phyloP scores from a whole-genome alignment of 75 land plant genomes.

The Pinus taeda region DNA sequence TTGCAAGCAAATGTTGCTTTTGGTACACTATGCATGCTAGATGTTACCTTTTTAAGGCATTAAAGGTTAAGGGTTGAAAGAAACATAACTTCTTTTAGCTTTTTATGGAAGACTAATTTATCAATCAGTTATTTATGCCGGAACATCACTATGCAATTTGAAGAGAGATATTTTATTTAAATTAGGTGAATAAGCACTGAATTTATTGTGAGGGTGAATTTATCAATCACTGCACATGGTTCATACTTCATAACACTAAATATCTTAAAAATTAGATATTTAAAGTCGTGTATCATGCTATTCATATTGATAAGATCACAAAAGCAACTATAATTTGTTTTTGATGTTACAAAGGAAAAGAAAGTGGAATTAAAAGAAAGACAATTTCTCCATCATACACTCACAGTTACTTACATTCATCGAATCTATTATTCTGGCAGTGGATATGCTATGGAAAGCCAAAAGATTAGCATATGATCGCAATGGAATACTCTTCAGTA shows the following conservation, averaged over 20 bases:
- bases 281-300: background rate
- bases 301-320: background rate
- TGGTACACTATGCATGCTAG: conserved; percentile 4
- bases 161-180: no score
- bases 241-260: background rate
- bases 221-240: no score
- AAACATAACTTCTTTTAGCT: no score
- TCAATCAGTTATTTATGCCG: no score
- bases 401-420: conserved; percentile 42
- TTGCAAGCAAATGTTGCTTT: background rate
- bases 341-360: conserved; percentile 3
- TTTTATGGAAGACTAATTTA: no score
- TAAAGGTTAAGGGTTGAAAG: no score
- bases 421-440: conserved; percentile 40
- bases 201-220: no score
- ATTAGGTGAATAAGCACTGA: no score
- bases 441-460: conserved; percentile 48
- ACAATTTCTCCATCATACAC: background rate
- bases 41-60: no score
- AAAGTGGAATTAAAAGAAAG: background rate
- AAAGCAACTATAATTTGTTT: background rate
- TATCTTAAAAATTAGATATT: background rate
- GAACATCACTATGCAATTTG: no score
- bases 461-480: conserved; percentile 69
- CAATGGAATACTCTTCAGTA: conserved; percentile 82